Base-by-base conservation (phyloP, 2,329 filamentous ascomycete genomes). In the Raffaelea ambrosiae region DNA sequence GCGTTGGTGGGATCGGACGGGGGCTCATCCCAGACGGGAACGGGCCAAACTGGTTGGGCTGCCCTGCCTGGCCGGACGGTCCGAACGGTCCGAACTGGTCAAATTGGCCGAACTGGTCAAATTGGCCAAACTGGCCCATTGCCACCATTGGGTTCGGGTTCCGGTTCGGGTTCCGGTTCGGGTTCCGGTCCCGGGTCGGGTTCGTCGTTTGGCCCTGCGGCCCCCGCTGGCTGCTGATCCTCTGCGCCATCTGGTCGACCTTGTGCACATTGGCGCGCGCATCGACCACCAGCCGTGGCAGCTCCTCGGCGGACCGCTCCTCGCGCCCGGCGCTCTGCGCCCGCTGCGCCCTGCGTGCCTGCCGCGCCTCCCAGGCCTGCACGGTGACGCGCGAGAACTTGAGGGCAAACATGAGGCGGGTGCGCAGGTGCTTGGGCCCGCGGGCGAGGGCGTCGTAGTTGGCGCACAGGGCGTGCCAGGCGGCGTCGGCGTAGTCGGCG, bases 381-480 rank as follows among this genome's bases (percentile, higher is more conserved):
- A 54, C 19, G 21, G 48, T 38, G 13, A 39, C 21, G 22, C 14
- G 18, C 16, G 36, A 36, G 33, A 54, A 50, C 43, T 41, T 47
- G 33, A 36, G 33, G 13, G 43, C 43, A 45, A 45, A 45, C 29
- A 45, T 39, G 43, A 39, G 19, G 3, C 43, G 43, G 3, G 43
- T 45, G 31, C 43, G 31, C n/a, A 45, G 43, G 39, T 48, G 38
- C 40, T 48, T 8, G 16, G 40, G 33, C 31, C 45, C 44, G 41
- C 47, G 35, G n/a, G 8, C 31, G 5, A 31, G 16, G n/a, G 40
- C 39, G 9, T 62, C 58, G 46, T 61, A 63, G 50, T 66, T 65
- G 13, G 56, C 57, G 43, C 54, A 55, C 53, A 68, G 59, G 3
- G 54, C 55, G 2, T 57, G 51, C 66, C 66, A 69, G 3, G 63